Conservation (phyloP, 345 rosid species). For the Populus nigra region DNA sequence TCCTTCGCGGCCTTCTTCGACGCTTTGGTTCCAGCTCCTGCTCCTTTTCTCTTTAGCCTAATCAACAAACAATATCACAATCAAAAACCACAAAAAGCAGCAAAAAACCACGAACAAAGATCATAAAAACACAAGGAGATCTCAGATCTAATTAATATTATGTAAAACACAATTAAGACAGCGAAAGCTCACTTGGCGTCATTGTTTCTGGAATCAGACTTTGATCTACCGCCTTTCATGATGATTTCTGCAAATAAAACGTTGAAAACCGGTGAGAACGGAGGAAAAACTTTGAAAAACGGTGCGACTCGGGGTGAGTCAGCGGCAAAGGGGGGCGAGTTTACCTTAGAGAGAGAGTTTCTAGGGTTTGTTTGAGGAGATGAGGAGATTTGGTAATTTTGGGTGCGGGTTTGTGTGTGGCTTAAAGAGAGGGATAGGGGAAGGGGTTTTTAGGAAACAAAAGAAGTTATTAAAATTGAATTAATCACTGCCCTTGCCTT, state of each 20-base stretch:
- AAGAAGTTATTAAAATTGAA: not conserved
- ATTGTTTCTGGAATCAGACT: conserved; percentile 33
- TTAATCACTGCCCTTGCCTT: not conserved
- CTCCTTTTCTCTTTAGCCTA: conserved; percentile 55
- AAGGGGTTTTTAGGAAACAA: conserved; percentile 27
- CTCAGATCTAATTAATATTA: conserved; percentile 16
- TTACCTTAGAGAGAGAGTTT: conserved; percentile 21
- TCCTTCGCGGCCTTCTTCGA: conserved; percentile 67
- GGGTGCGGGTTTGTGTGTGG: not conserved
- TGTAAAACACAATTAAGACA: not conserved
- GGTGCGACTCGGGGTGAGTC: conserved; percentile 27
- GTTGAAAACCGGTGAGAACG: conserved; percentile 23
- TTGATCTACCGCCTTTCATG: conserved; percentile 67
- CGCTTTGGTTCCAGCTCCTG: conserved; percentile 40
- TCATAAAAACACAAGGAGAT: not conserved
- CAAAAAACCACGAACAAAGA: too few relatives aligned
- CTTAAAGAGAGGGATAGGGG: conserved; percentile 5
- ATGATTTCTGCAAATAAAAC: conserved; percentile 37
- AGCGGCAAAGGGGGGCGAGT: conserved; percentile 22
- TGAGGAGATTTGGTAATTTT: conserved; percentile 3
- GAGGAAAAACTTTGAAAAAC: not conserved
- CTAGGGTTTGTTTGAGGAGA: not conserved
- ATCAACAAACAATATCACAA: not conserved
- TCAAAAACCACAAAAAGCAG: not conserved
- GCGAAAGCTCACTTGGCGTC: conserved; percentile 40